Conservation (phyloP, 2,329 filamentous ascomycete genomes). For the Waltergamsia citrina region DNA sequence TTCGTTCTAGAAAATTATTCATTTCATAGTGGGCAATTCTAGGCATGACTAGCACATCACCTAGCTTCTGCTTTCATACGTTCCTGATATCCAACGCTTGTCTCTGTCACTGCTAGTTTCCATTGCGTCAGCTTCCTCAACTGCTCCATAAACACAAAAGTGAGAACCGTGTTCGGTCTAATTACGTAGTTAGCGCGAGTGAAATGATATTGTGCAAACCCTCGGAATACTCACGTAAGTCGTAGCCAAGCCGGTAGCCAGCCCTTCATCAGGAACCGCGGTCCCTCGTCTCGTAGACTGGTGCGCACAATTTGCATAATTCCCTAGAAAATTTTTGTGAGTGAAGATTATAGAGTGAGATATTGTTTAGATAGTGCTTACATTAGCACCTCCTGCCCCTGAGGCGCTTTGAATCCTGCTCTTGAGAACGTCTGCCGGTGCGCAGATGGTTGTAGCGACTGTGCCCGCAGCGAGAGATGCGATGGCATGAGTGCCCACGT, state of each 20-base stretch:
- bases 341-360: too few species aligned
- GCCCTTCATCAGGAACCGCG: constrained; percentile 32
- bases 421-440: constrained; percentile 34
- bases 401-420: constrained; percentile 24
- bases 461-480: constrained; percentile 32
- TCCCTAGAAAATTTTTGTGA: constrained; percentile 16
- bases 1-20: too few species aligned
- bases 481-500: constrained; percentile 27
- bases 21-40: too few species aligned
- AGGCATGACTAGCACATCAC: too few species aligned
- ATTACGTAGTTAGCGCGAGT: background rate
- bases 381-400: background rate
- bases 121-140: constrained; percentile 20
- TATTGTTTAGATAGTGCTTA: background rate
- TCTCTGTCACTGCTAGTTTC: background rate
- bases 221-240: constrained; percentile 26
- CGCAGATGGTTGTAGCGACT: constrained; percentile 33
- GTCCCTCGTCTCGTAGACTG: constrained; percentile 26
- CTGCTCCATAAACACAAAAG: constrained; percentile 36
- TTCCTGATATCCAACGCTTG: too few species aligned
- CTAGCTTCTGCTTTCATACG: too few species aligned
- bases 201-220: background rate
- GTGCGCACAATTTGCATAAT: constrained; percentile 21
- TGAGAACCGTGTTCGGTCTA: constrained; percentile 33
- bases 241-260: constrained; percentile 35